phyloP scores from a whole-genome alignment of 2,329 filamentous ascomycete species.

The Fonsecaea multimorphosa region DNA sequence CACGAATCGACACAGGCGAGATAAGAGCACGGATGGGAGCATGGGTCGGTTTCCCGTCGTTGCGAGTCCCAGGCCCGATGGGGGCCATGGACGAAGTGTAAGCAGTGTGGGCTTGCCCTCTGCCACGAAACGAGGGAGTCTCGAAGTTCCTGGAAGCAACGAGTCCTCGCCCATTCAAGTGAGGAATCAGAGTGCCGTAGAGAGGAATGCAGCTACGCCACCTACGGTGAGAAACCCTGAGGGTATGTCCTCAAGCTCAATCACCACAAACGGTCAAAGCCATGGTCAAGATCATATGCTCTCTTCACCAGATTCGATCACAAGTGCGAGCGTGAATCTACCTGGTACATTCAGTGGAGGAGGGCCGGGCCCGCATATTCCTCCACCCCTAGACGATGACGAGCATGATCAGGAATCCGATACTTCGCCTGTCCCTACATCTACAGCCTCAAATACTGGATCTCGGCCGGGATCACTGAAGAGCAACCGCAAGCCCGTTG shows the following conservation, averaged over 20 bases:
- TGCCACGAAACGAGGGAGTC: slow-evolving; percentile 67
- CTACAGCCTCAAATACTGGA: slow-evolving; percentile 39
- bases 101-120: slow-evolving; percentile 51
- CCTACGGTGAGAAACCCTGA: slow-evolving; percentile 19
- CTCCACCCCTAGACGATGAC: slow-evolving; percentile 44
- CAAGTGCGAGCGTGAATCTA: slow-evolving; percentile 18
- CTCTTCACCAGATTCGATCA: slow-evolving; percentile 51
- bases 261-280: slow-evolving; percentile 17
- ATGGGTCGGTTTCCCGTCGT: slow-evolving; percentile 69
- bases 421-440: slow-evolving; percentile 19
- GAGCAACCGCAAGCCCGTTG: slow-evolving; percentile 44
- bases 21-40: slow-evolving; percentile 70
- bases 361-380: slow-evolving; percentile 43
- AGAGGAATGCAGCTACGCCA: slow-evolving; percentile 35
- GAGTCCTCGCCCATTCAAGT: slow-evolving; percentile 52
- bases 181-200: slow-evolving; percentile 37
- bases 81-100: slow-evolving; percentile 44
- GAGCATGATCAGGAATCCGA: slow-evolving; percentile 28
- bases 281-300: slow-evolving; percentile 16
- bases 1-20: slow-evolving; percentile 69
- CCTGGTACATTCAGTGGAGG: slow-evolving; percentile 40
- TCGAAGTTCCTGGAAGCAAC: slow-evolving; percentile 77
- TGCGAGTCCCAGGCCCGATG: slow-evolving; percentile 76
- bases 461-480: slow-evolving; percentile 68
- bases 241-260: not conserved